Percentiles rank a stretch among this genome's conserved stretches.
phyloP scores from a whole-genome alignment of 2,329 filamentous ascomycete species.

The Fusarium xylarioides region DNA sequence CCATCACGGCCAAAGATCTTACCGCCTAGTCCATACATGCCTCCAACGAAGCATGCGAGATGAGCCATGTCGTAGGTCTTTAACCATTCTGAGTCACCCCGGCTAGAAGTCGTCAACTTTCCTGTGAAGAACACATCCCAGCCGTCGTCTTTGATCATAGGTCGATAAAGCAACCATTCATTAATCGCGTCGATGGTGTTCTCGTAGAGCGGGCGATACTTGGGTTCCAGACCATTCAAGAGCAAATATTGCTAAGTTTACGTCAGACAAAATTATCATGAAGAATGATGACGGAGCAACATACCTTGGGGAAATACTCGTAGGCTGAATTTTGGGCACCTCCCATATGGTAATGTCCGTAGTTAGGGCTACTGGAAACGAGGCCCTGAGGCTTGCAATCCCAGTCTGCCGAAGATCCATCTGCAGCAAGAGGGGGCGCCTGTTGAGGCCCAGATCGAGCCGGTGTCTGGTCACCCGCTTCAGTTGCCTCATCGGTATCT shows the following conservation, averaged over 20 bases:
- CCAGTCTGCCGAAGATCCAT: slow-evolving; percentile 48
- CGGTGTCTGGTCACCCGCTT: background rate
- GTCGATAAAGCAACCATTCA: slow-evolving; percentile 79
- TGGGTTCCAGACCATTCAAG: slow-evolving; percentile 75
- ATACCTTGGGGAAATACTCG: slow-evolving; percentile 73
- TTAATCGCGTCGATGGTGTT: slow-evolving; percentile 73
- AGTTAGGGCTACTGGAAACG: slow-evolving; percentile 54
- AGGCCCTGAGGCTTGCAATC: slow-evolving; percentile 71
- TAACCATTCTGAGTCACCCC: slow-evolving; percentile 50
- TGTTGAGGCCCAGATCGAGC: slow-evolving; percentile 2
- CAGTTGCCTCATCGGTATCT: background rate
- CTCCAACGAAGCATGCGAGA: slow-evolving; percentile 74
- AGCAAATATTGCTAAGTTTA: slow-evolving; percentile 72
- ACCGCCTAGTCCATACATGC: slow-evolving; percentile 73
- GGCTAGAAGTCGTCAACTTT: slow-evolving; percentile 60
- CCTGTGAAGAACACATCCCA: slow-evolving; percentile 80
- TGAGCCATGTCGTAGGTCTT: slow-evolving; percentile 70
- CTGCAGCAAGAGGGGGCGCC: slow-evolving; percentile 46
- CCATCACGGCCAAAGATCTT: slow-evolving; percentile 67
- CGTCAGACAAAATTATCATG: slow-evolving; percentile 29
- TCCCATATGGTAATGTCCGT: slow-evolving; percentile 67
- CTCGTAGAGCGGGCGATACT: slow-evolving; percentile 79
- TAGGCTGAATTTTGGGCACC: slow-evolving; percentile 76
- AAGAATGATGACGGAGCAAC: background rate
- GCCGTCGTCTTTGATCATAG: slow-evolving; percentile 72